Evolutionary conservation across 139 green algal genomes (phyloP).

Genomic region (Chlorella sp.): DNA sequence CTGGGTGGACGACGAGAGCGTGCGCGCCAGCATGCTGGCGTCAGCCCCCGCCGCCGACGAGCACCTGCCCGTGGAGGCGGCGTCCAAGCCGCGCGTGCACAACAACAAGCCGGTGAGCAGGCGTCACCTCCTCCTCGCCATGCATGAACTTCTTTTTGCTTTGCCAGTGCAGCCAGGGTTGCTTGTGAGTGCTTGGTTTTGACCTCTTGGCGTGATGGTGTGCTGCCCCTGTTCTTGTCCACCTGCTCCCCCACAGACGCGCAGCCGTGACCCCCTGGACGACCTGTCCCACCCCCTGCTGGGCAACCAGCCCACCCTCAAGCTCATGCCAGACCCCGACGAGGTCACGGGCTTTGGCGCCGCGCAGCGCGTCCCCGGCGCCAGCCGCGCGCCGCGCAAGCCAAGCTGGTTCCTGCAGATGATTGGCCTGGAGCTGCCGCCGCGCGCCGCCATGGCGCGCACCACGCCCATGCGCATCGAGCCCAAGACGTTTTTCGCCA

Average conservation of each 20-base stretch:
- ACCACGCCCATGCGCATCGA: slow-evolving; percentile 71
- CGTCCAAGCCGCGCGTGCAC: slow-evolving; percentile 6
- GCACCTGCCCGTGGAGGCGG: background rate
- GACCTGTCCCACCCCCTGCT: slow-evolving; percentile 77
- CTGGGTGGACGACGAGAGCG: slow-evolving; percentile 88
- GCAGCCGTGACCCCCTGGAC: slow-evolving; percentile 17
- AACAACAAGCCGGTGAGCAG: background rate
- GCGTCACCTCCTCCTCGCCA: too few species aligned
- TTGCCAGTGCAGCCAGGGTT: too few species aligned
- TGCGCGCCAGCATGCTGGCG: slow-evolving; percentile 38
- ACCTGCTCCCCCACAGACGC: background rate
- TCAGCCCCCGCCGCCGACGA: slow-evolving; percentile 22
- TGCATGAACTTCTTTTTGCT: too few species aligned
- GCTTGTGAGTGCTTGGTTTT: too few species aligned
- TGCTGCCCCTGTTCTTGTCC: background rate
- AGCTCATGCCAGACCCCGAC: slow-evolving; percentile 57
- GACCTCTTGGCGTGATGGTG: too few species aligned
- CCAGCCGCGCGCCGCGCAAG: background rate
- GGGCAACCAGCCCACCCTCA: slow-evolving; percentile 69
- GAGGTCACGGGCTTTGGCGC: slow-evolving; percentile 20
- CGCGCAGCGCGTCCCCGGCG: background rate
- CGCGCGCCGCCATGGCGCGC: slow-evolving; percentile 7
- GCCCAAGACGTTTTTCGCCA: slow-evolving; percentile 96
- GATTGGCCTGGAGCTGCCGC: slow-evolving; percentile 17
- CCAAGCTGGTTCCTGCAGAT: background rate